Percentiles rank a stretch among this genome's conserved stretches.
These are phyloP conservation scores for Rosa hybrid DNA, from an alignment of 331 rosid genomes.

Conservation along the genomic window DNA sequence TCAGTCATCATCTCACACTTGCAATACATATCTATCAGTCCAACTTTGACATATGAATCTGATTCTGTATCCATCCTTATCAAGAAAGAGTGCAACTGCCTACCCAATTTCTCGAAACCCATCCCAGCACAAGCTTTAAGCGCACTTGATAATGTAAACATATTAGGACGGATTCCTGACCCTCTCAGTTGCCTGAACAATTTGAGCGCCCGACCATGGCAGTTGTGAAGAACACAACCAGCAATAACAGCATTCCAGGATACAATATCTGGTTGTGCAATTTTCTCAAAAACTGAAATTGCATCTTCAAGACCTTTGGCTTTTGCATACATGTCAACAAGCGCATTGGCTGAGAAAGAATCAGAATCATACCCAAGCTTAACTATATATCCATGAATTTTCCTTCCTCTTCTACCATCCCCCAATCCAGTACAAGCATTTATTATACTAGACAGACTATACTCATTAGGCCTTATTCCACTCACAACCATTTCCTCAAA, in stretches of 20 bases:
- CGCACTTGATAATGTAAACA: constrained; percentile 77
- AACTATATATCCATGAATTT: constrained; percentile 47
- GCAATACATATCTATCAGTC: constrained; percentile 80
- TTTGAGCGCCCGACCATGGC: constrained; percentile 53
- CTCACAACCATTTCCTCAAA: constrained; percentile 62
- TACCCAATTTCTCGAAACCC: constrained; percentile 60
- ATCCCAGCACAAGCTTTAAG: constrained; percentile 74
- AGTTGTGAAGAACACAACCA: constrained; percentile 77
- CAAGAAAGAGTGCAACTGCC: constrained; percentile 73
- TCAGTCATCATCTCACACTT: constrained; percentile 64
- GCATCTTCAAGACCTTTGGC: constrained; percentile 55
- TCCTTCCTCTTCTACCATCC: constrained; percentile 51
- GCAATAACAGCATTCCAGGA: constrained; percentile 93
- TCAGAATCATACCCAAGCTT: constrained; percentile 72
- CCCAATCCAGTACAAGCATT: constrained; percentile 63
- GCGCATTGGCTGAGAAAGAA: constrained; percentile 73
- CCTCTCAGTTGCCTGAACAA: constrained; percentile 57
- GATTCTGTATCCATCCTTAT: constrained; percentile 59
- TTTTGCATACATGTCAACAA: constrained; percentile 87
- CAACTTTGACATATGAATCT: constrained; percentile 68
- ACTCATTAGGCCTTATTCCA: constrained; percentile 69
- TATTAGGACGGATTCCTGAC: constrained; percentile 51
- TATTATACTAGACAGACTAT: constrained; percentile 68
- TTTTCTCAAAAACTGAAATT: constrained; percentile 53
- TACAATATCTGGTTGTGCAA: constrained; percentile 62